Base-by-base conservation (phyloP, 352 stramenopile genomes). In the Lagenidium giganteum region DNA sequence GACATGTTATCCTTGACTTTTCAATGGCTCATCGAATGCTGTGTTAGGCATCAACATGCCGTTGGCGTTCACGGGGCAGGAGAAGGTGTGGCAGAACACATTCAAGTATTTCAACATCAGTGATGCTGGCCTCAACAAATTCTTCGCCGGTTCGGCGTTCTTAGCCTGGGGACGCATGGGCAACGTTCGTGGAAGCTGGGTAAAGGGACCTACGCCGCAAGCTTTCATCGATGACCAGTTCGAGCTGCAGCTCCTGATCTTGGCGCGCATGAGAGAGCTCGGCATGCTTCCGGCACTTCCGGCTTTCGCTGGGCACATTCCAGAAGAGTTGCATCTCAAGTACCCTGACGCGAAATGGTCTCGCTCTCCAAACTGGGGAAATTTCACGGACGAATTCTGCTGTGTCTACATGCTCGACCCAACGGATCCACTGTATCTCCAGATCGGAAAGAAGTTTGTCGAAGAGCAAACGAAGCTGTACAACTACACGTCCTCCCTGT, bases 1-100 rank as follows among this genome's bases (percentile, higher is more conserved):
- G 6, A 12, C 33, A 11, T 13, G 23, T 39, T 11, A 5, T 9
- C 6, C 4, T 20, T 9, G 18, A 27, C 24, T 34, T 5, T 25
- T 23, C 8, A 14, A 9, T n/a, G 22, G 25, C 11, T 12, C 22
- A n/a, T n/a, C n/a, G n/a, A n/a, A 14, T 46, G 8, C 35, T 26
- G n/a, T n/a, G 7, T n/a, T 32, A 76, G 61, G 74, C 9, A 87
- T 96, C 61, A 95, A 95, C 50, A 83, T 92, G 63, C 73, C 86
- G 11, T 45, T 96, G 37, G 83, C 84, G 7, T 87, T 92, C 52
- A 87, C 78, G 0, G 86, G 84, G 8, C 82, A 93, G 46, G 83
- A 95, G 51, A 82, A 86, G 27, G 74, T 91, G 30, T 93, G 82
- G 67, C 70, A 87, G 24, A 72, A 81, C 25, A 83, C 83, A 11